Evolutionary conservation across 371 early-diverging fungal genomes (phyloP), one percentile per base, ranked within the genome.

Genomic region (Chytridium lagenaria): DNA sequence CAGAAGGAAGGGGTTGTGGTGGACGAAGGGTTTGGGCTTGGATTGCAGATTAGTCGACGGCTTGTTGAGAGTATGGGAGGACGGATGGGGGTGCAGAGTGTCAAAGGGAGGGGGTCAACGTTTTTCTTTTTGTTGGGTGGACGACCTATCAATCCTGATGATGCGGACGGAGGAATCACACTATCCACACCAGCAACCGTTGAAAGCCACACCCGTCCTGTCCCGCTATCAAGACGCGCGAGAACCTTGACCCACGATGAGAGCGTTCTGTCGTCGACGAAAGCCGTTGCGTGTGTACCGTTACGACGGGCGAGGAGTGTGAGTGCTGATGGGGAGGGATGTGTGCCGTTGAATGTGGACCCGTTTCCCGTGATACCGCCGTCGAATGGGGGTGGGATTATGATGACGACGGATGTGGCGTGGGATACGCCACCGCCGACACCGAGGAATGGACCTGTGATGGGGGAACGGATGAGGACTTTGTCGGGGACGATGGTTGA

Each of bases 21-120:
- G 36, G 36, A 38, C 3, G 7, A 12, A 33, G 85, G 87, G n/a
- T 85, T 86, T 22, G 88, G 87, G 23, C 78, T 89, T 1, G 89
- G 90, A 0, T 71, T 91, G n/a, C 81, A 84, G 28, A 88, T 89
- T 36, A 86, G 85, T 63, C 78, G 81, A 36, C 78, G 84, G 63
- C 77, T 91, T 5, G 86, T 86, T 2, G 78, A 84, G 52, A 73
- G 87, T 12, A 61, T 31, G 61, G 37, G 61, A 16, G 36, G 61
- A 12, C 5, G 23, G 61, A 34, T 31, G 30, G 34, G 36, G 36
- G 36, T 61, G 30, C 34, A 61, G 2, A 61, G 34, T 7, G 61
- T 34, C 34, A 61, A 61, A 37, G 37, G 61, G 19, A 30, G 23
- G 34, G 31, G 61, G 23, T 7, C 19, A 10, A 34, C 34, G 34